Evolutionary conservation across 495 filamentous ascomycete genomes (phyloP).

Genomic region (Aspergillus saccharolyticus): DNA sequence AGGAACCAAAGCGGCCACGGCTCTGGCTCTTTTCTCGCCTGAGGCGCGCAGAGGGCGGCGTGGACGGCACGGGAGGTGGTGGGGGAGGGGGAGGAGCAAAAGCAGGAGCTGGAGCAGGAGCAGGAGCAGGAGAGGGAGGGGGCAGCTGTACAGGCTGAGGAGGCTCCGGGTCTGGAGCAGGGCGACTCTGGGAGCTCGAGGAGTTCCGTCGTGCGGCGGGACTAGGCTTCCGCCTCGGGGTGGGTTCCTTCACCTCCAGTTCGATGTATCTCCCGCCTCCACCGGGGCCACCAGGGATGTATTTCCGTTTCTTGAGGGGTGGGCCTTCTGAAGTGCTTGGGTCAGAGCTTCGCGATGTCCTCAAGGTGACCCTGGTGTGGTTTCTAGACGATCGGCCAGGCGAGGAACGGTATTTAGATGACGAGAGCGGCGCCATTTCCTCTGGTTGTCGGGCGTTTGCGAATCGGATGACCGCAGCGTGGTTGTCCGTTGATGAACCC

Average conservation of each 20-base stretch:
- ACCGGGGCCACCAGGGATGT: constrained; percentile 75
- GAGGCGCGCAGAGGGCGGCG: constrained; percentile 45
- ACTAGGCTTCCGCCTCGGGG: constrained; percentile 16
- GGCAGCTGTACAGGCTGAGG: neutral
- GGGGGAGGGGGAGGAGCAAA: constrained; percentile 32
- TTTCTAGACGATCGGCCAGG: constrained; percentile 32
- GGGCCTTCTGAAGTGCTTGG: constrained; percentile 38
- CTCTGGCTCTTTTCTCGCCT: constrained; percentile 47
- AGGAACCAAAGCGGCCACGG: constrained; percentile 62
- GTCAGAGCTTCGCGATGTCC: constrained; percentile 30
- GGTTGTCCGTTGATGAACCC: neutral
- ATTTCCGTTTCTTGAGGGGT: constrained; percentile 52
- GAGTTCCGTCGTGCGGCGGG: constrained; percentile 23
- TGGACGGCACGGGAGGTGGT: constrained; percentile 35
- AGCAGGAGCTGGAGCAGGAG: constrained; percentile 20
- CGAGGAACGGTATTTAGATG: constrained; percentile 23
- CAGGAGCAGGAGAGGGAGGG: constrained; percentile 14
- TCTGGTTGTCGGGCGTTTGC: neutral
- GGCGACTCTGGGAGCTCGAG: constrained; percentile 26
- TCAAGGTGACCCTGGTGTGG: constrained; percentile 30
- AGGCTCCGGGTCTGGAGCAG: constrained; percentile 23
- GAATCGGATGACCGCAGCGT: neutral
- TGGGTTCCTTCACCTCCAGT: constrained; percentile 43
- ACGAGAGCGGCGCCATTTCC: constrained; percentile 33
- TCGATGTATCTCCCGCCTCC: constrained; percentile 75